Percentiles rank a stretch among this genome's conserved stretches.
Evolutionary conservation across 108 stramenopile genomes (phyloP).

Genomic region (Fragilaria crotonensis): DNA sequence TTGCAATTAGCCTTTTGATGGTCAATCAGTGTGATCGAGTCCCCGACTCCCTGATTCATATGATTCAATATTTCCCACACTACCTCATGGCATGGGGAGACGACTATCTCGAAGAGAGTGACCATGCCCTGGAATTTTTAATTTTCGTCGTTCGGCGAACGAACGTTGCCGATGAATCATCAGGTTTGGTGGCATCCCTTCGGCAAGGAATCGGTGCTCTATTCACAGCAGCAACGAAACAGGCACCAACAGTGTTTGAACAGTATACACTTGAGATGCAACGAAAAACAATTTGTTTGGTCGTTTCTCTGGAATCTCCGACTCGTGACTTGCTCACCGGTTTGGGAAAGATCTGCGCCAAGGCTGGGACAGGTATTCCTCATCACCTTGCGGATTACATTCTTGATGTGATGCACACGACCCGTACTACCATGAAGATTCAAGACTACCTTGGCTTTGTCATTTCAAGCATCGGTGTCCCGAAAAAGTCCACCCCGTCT

Average conservation of each 20-base stretch:
- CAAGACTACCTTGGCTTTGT: slow-evolving; percentile 50
- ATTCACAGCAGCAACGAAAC: background rate
- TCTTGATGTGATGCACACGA: slow-evolving; percentile 32
- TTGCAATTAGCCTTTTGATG: background rate
- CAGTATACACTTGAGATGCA: slow-evolving; percentile 34
- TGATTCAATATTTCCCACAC: slow-evolving; percentile 10
- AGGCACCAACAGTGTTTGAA: slow-evolving; percentile 43
- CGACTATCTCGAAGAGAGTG: slow-evolving; percentile 20
- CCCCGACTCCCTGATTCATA: background rate
- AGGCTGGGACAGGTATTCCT: slow-evolving; percentile 10
- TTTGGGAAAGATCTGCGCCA: slow-evolving; percentile 35
- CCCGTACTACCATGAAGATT: slow-evolving; percentile 56
- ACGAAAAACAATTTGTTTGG: slow-evolving; percentile 37
- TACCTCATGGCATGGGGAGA: slow-evolving; percentile 27
- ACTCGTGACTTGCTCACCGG: slow-evolving; percentile 15
- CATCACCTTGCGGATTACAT: slow-evolving; percentile 30
- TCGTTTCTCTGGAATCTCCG: slow-evolving; percentile 39
- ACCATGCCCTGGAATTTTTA: slow-evolving; percentile 20
- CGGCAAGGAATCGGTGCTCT: background rate
- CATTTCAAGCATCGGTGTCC: slow-evolving; percentile 22
- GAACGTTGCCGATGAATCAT: background rate
- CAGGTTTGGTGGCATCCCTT: background rate
- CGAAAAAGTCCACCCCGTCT: background rate
- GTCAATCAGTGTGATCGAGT: background rate
- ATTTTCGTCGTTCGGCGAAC: slow-evolving; percentile 15